Base-by-base conservation (phyloP, 257 asterid species). In the Pogostemon cablin region DNA sequence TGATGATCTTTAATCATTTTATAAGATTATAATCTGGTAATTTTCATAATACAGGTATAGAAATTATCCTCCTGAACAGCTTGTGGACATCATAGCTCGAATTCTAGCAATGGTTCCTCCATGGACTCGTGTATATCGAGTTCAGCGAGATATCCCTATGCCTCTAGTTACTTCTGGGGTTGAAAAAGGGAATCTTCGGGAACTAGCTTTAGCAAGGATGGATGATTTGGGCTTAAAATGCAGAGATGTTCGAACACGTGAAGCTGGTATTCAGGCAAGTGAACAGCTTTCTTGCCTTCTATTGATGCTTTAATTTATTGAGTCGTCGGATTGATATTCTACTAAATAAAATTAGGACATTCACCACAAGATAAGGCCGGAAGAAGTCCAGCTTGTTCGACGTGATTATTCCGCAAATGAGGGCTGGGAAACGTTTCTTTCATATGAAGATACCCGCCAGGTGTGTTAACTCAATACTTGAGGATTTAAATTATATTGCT, bases 81-180 rank as follows among this genome's bases (percentile, higher is more conserved):
- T 93, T 80, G 98, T 93, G 40, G 98, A 93, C 82, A 93, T 93
- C 72, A 88, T 93, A 70, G 99, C 99, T 76, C 88, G 96, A 77
- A 93, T 93, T 75, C 86, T 93, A 20, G 92, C 98, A 3, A 68
- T 91, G 96, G 98, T 93, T 72, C 98, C 99, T 32, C 99, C 99
- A 0, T 95, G 99, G 99, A 95, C 98, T 48, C 99, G 98, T 71
- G 98, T 95, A 59, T 95, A 95, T 72, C 87, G 98, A 86, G 99
- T 95, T 80, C 98, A 95, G 76, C 86, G 99, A 56, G 98, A 95
- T 82, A 95, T 95, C 74, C 99, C 99, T 52, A 95, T 95, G 99
- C 98, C 99, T 74, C 84, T 95, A 35, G 99, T 91, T 47, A 91
- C 99, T 68, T 95, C 98, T 55, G 99, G 98, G 67, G 99, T 95